Evolutionary conservation across 148 eudicot genomes (phyloP).

Genomic region (Diospyros lotus): DNA sequence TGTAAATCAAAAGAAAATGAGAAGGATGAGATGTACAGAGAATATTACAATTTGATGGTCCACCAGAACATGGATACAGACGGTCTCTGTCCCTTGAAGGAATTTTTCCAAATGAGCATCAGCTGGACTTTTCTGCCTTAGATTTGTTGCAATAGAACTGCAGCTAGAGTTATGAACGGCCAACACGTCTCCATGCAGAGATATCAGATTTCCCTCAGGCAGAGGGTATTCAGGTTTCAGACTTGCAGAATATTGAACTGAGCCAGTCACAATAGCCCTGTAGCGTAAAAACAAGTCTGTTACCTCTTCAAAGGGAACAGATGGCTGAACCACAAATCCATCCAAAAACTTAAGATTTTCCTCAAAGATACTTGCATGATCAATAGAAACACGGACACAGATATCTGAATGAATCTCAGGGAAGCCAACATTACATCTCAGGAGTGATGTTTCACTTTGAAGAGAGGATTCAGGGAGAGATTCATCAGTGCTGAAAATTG

Average conservation of each 20-base stretch:
- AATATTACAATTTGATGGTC: conserved; percentile 49
- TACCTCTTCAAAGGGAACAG: conserved; percentile 20
- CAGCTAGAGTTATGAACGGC: conserved; percentile 39
- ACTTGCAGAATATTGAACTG: conserved; percentile 21
- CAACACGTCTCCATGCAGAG: conserved; percentile 62
- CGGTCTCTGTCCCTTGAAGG: conserved; percentile 20
- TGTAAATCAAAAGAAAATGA: conserved; percentile 8
- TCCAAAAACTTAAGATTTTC: conserved; percentile 29
- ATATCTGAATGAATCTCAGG: conserved; percentile 44
- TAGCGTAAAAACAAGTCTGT: conserved; percentile 15
- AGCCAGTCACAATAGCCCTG: conserved; percentile 16
- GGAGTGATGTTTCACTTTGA: conserved; percentile 30
- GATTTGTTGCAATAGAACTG: conserved; percentile 16
- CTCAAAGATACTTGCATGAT: conserved; percentile 29
- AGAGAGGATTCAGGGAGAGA: conserved; percentile 10
- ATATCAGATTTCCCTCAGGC: conserved; percentile 62
- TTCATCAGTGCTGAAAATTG: conserved; percentile 18
- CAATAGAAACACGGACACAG: conserved; percentile 36
- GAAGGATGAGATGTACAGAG: conserved; percentile 14
- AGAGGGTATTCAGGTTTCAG: conserved; percentile 24
- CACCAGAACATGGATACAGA: conserved; percentile 57
- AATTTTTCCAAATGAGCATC: conserved; percentile 28
- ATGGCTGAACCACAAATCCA: conserved; percentile 22
- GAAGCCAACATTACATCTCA: conserved; percentile 20
- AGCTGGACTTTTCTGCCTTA: conserved; percentile 15